Percentiles rank a stretch among this genome's conserved stretches.
phyloP scores from a whole-genome alignment of 139 green algal genomes.

The Micromonas pusilla region DNA sequence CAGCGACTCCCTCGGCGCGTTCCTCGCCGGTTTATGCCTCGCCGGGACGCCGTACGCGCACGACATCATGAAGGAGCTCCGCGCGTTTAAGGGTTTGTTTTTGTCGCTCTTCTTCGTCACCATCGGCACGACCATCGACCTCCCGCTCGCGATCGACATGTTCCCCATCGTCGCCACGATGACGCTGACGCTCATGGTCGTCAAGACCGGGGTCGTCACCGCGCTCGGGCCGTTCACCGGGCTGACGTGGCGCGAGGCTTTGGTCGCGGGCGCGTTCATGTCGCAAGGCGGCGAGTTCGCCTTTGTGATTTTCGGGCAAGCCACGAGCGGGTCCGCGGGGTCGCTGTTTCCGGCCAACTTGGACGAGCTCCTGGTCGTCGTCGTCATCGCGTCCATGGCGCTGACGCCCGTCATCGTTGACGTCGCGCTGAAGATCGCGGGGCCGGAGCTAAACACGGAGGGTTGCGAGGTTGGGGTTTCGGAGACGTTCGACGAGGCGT shows the following conservation, averaged over 20 bases:
- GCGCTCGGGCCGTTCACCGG: conserved; percentile 62
- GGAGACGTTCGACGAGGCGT: no score
- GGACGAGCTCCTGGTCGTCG: conserved; percentile 88
- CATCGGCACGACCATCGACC: conserved; percentile 60
- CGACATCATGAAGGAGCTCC: conserved; percentile 61
- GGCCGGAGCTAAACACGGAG: background rate
- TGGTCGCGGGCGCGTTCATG: conserved; percentile 81
- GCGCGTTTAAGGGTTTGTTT: conserved; percentile 81
- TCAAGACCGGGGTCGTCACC: conserved; percentile 81
- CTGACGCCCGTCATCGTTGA: conserved; percentile 59
- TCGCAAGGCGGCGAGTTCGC: conserved; percentile 95
- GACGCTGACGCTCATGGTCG: conserved; percentile 65
- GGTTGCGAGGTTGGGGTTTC: no score
- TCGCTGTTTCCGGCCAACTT: conserved; percentile 65
- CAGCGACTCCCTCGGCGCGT: conserved; percentile 84
- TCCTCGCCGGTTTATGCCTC: conserved; percentile 81
- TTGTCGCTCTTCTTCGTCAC: conserved; percentile 90
- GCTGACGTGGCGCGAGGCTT: conserved; percentile 61
- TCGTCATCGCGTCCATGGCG: conserved; percentile 85
- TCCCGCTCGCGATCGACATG: conserved; percentile 52
- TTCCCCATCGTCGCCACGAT: conserved; percentile 63
- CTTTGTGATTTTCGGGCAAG: conserved; percentile 89
- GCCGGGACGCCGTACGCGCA: conserved; percentile 73
- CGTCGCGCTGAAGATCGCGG: conserved; percentile 8
- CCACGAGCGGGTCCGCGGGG: conserved; percentile 23